Percentiles rank a stretch among this genome's conserved stretches.
phyloP scores from a whole-genome alignment of 2,329 filamentous ascomycete genomes.

The Triangularia setosa region DNA sequence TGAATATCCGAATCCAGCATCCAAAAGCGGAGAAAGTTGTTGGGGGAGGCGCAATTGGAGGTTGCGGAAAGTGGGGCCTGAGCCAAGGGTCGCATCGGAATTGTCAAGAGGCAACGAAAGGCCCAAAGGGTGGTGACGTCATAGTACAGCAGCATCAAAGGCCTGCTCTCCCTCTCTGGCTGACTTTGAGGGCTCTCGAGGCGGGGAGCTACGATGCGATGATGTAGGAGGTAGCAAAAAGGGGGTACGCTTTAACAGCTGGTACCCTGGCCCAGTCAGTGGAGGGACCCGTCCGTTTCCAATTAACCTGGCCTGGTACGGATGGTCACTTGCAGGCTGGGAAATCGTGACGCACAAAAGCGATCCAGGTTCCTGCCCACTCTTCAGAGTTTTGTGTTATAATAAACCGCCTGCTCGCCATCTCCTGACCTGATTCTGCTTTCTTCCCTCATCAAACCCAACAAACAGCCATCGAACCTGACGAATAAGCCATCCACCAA shows the following conservation, averaged over 20 bases:
- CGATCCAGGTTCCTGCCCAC: not conserved
- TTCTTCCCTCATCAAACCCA: slow-evolving; percentile 9
- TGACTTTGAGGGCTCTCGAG: slow-evolving; percentile 28
- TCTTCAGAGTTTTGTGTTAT: slow-evolving; percentile 15
- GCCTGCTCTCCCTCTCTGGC: slow-evolving; percentile 21
- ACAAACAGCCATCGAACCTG: slow-evolving; percentile 1
- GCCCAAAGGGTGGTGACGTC: slow-evolving; percentile 38
- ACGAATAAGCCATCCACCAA: not conserved
- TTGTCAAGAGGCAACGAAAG: not conserved
- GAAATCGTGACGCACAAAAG: slow-evolving; percentile 27
- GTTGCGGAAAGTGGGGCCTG: slow-evolving; percentile 9
- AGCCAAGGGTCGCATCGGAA: slow-evolving; percentile 13
- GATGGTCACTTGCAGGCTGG: not conserved
- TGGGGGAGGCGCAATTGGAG: not conserved
- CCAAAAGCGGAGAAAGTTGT: not conserved
- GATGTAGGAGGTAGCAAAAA: slow-evolving; percentile 19
- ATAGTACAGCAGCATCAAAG: slow-evolving; percentile 30
- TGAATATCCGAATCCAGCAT: not conserved
- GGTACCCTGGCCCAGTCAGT: not conserved
- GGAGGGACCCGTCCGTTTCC: not conserved
- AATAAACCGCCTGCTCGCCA: slow-evolving; percentile 14
- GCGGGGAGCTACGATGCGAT: slow-evolving; percentile 26
- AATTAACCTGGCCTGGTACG: not conserved
- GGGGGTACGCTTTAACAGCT: not conserved
- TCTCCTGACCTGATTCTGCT: slow-evolving; percentile 8